A percentile compares a stretch with the other conserved stretches of the same genome.
phyloP scores from a whole-genome alignment of 352 stramenopile genomes.

The Ophiocytium majus region DNA sequence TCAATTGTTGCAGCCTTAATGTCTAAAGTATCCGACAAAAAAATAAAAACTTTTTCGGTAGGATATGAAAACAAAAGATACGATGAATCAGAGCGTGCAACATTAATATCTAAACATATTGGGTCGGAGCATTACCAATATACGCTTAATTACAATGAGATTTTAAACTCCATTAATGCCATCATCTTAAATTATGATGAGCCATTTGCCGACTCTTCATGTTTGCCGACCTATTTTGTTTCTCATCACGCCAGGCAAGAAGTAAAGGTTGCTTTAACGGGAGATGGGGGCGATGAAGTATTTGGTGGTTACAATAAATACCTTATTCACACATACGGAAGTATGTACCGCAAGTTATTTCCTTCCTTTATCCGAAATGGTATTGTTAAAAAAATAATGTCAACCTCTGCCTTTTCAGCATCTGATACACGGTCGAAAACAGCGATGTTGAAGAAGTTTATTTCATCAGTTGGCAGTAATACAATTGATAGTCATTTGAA shows the following conservation, averaged over 20 bases:
- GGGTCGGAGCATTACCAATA: neutral
- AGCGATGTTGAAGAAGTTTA: neutral
- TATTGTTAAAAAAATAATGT: constrained; percentile 3
- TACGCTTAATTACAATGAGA: neutral
- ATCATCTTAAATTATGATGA: neutral
- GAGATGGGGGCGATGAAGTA: neutral
- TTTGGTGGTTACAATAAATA: neutral
- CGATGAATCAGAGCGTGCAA: neutral
- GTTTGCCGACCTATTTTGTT: neutral
- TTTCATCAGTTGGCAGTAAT: neutral
- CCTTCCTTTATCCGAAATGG: constrained; percentile 7
- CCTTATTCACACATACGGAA: neutral
- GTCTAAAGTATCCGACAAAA: neutral
- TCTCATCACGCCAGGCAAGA: neutral
- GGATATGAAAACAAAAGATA: neutral
- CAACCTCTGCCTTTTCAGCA: neutral
- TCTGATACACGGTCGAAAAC: neutral
- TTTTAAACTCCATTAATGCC: neutral
- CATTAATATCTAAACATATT: neutral
- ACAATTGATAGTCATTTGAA: neutral
- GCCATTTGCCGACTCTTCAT: neutral
- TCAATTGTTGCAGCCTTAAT: neutral
- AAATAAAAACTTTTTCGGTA: constrained; percentile 1
- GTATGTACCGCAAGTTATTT: neutral
- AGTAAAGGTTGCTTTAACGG: neutral